Percentiles rank a stretch among this genome's conserved stretches.
These are phyloP conservation scores for Citrullus colocynthis DNA, from an alignment of 306 rosid genomes.

Conservation along the genomic window DNA sequence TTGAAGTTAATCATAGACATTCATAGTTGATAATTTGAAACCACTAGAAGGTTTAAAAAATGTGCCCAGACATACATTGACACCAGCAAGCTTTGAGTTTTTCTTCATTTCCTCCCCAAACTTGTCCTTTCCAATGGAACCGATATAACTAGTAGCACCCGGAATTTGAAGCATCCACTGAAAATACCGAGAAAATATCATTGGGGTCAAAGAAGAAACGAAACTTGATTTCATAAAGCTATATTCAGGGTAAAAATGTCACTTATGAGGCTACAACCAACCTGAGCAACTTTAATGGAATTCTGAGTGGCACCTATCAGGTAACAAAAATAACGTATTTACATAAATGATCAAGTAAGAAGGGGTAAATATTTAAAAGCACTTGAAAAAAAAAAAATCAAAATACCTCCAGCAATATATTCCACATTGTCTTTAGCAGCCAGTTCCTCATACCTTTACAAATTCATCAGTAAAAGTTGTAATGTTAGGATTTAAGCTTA, in stretches of 20 bases:
- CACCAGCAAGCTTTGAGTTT: constrained; percentile 54
- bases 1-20: not conserved
- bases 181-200: not conserved
- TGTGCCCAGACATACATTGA: constrained; percentile 42
- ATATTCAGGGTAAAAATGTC: not conserved
- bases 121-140: constrained; percentile 90
- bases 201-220: not conserved
- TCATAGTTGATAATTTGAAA: not conserved
- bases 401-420: constrained; percentile 91
- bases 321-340: not conserved
- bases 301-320: constrained; percentile 82
- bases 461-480: not conserved
- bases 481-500: not conserved
- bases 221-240: not conserved
- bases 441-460: constrained; percentile 65
- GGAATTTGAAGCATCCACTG: constrained; percentile 92
- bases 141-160: constrained; percentile 82
- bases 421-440: constrained; percentile 50
- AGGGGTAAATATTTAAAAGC: not conserved
- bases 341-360: not conserved
- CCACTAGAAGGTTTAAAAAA: constrained; percentile 4
- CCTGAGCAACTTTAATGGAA: constrained; percentile 90
- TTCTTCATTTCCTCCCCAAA: constrained; percentile 86
- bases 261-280: constrained; percentile 7
- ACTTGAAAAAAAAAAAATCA: not conserved